Conservation (phyloP, 1,139 yeast genomes). For the Torulaspora pretoriensis region DNA sequence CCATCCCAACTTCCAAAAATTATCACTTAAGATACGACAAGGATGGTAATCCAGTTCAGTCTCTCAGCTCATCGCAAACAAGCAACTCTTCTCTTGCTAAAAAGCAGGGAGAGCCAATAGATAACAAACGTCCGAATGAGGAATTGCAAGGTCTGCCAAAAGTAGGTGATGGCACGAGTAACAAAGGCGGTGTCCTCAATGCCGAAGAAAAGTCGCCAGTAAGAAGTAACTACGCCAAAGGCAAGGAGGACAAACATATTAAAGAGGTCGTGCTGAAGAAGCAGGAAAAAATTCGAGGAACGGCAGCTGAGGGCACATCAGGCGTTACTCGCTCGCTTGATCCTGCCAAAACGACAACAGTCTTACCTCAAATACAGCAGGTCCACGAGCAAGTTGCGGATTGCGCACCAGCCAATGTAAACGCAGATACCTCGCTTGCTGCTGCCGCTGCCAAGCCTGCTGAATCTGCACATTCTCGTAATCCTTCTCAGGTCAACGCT, state of each 20-base stretch:
- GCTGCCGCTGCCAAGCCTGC: conserved; percentile 9
- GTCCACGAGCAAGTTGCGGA: not conserved
- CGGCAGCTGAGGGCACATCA: not conserved
- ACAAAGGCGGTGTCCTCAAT: not conserved
- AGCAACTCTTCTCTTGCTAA: conserved; percentile 7
- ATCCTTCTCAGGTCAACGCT: conserved; percentile 9
- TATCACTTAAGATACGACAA: conserved; percentile 28
- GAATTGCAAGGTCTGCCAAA: not conserved
- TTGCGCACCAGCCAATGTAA: not conserved
- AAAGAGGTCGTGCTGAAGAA: not conserved
- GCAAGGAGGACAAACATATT: not conserved
- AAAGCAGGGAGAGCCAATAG: conserved; percentile 4
- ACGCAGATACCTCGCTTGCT: not conserved
- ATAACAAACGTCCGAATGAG: not conserved
- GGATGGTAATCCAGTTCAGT: conserved; percentile 15
- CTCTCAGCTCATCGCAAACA: conserved; percentile 7
- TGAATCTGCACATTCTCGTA: conserved; percentile 7
- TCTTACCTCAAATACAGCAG: not conserved
- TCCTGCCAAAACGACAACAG: conserved; percentile 1
- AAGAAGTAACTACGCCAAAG: not conserved
- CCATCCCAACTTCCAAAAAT: conserved; percentile 37
- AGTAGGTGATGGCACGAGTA: too few relatives aligned
- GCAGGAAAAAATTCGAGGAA: not conserved
- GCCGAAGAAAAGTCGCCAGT: not conserved
- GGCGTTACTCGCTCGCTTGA: conserved; percentile 2